Percentiles rank a stretch among this genome's conserved stretches.
phyloP scores from a whole-genome alignment of 2,329 filamentous ascomycete species.

The Alternaria tenuissima region DNA sequence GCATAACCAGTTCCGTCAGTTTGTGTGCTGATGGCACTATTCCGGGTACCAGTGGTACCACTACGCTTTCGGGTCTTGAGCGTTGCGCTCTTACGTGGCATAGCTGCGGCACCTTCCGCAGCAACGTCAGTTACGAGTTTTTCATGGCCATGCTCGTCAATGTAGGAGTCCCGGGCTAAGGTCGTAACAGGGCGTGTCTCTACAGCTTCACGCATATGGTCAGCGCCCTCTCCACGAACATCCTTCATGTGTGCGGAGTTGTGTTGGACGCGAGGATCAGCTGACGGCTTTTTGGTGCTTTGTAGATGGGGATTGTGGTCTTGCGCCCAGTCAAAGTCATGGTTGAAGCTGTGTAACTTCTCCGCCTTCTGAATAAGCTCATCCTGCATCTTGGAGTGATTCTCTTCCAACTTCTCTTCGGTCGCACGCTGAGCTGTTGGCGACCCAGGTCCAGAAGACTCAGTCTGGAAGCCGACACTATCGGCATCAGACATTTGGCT shows the following conservation, averaged over 20 bases:
- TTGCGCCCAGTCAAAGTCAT: conserved; percentile 72
- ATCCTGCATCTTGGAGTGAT: conserved; percentile 58
- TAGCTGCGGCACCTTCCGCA: conserved; percentile 61
- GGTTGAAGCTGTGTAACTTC: conserved; percentile 73
- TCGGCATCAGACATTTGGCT: conserved; percentile 63
- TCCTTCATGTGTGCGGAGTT: conserved; percentile 74
- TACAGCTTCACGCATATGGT: conserved; percentile 69
- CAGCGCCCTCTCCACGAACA: conserved; percentile 77
- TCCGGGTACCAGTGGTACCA: conserved; percentile 43
- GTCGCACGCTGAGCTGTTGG: conserved; percentile 46
- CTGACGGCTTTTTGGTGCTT: conserved; percentile 62
- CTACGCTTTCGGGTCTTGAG: conserved; percentile 41
- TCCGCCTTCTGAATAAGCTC: conserved; percentile 66
- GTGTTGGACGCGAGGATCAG: conserved; percentile 66
- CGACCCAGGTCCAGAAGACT: conserved; percentile 46
- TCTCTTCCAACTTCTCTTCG: conserved; percentile 52
- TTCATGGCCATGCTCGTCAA: conserved; percentile 72
- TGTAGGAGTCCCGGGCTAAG: conserved; percentile 73
- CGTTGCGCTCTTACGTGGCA: conserved; percentile 59
- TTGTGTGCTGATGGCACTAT: conserved; percentile 40
- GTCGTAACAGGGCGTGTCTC: conserved; percentile 65
- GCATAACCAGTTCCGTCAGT: conserved; percentile 57
- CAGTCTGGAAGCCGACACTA: conserved; percentile 66
- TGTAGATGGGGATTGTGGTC: conserved; percentile 66
- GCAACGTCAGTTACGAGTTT: conserved; percentile 72